These are phyloP conservation scores for Chytriomyces sp. DNA, from an alignment of 192 early-diverging fungal species.

Conservation along the genomic window DNA sequence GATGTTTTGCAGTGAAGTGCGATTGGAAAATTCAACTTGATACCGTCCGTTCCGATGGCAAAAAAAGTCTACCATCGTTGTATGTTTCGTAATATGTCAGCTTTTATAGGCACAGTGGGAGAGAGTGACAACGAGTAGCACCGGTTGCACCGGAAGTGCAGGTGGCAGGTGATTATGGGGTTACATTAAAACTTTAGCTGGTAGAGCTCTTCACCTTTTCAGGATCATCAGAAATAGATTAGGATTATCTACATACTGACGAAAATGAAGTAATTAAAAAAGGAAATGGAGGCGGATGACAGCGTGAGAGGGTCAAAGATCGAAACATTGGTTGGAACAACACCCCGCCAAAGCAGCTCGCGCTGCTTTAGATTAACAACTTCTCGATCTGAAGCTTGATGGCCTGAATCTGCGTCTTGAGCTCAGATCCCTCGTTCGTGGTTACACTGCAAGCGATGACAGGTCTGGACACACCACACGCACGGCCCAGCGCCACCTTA, in stretches of 20 bases:
- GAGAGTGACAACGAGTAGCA: too few relatives aligned
- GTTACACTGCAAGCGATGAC: conserved; percentile 94
- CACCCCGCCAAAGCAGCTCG: not conserved
- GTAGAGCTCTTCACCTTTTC: conserved; percentile 12
- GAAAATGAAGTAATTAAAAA: not conserved
- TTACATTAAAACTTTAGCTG: not conserved
- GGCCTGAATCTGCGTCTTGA: conserved; percentile 86
- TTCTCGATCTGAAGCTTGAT: conserved; percentile 96
- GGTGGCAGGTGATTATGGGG: too few relatives aligned
- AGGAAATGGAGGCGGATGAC: not conserved
- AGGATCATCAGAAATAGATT: conserved; percentile 28
- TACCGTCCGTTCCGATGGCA: too few relatives aligned
- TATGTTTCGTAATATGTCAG: too few relatives aligned
- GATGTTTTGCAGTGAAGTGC: too few relatives aligned
- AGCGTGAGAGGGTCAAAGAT: not conserved
- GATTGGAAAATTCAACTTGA: too few relatives aligned
- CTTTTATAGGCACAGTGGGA: too few relatives aligned
- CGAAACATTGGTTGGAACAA: not conserved
- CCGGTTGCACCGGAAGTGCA: too few relatives aligned
- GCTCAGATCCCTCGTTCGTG: conserved; percentile 96
- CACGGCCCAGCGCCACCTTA: conserved; percentile 94
- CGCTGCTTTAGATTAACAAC: conserved; percentile 71
- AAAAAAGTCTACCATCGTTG: too few relatives aligned
- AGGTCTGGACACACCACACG: conserved; percentile 93
- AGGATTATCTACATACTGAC: conserved; percentile 3